phyloP scores from a whole-genome alignment of 495 filamentous ascomycete genomes.

The Durotheca rogersii region DNA sequence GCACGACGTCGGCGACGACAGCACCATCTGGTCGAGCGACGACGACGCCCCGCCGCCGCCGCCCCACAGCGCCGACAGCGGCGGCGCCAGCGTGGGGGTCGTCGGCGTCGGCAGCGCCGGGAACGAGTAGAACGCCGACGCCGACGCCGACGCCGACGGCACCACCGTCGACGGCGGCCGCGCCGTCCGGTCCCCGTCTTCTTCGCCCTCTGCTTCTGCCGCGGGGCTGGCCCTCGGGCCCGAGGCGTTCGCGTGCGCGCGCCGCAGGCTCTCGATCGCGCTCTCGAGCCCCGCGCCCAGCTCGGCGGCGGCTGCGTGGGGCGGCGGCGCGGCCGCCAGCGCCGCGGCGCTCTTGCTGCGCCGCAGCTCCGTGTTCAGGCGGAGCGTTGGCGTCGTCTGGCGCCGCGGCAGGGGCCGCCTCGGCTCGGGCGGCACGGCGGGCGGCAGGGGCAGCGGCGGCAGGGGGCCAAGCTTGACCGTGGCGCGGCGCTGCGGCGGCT shows the following conservation, averaged over 20 bases:
- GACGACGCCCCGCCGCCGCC: too few species aligned
- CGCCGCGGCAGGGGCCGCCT: constrained; percentile 7
- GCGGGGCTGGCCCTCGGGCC: neutral
- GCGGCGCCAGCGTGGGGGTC: constrained; percentile 39
- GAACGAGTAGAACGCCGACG: too few species aligned
- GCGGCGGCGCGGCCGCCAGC: constrained; percentile 7
- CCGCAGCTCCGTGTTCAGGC: constrained; percentile 44
- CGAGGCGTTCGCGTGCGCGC: neutral
- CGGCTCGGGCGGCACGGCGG: too few species aligned
- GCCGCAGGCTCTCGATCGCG: constrained; percentile 4
- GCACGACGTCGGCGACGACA: constrained; percentile 22
- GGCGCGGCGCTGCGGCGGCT: constrained; percentile 25
- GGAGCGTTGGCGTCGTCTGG: constrained; percentile 35
- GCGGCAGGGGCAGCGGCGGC: too few species aligned
- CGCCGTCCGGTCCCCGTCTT: constrained; percentile 42
- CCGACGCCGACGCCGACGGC: too few species aligned
- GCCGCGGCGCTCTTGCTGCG: too few species aligned
- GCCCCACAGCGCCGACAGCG: constrained; percentile 27
- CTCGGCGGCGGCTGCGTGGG: constrained; percentile 36
- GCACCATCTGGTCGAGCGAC: constrained; percentile 41
- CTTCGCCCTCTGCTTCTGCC: constrained; percentile 14
- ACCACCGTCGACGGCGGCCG: constrained; percentile 32
- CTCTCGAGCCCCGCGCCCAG: constrained; percentile 30
- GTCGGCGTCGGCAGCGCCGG: too few species aligned
- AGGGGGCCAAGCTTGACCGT: constrained; percentile 30